Base-by-base conservation (phyloP, 1,284 basidiomycete species). In the Porogramme epimiltina region DNA sequence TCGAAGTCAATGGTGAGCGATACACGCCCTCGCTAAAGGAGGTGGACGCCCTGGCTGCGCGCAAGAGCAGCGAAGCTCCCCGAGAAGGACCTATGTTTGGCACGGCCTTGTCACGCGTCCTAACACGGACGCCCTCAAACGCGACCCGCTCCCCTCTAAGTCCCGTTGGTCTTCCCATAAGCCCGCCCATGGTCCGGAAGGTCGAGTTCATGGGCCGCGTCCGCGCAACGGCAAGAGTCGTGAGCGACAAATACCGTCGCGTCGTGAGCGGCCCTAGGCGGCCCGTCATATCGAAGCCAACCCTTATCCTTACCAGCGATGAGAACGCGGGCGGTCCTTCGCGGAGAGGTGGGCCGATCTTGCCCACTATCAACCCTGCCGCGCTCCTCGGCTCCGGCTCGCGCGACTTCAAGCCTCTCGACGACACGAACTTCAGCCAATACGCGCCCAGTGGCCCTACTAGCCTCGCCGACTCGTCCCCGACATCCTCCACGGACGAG, bases 151-250 rank as follows among this genome's bases (percentile, higher is more conserved):
- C 58, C 8, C 50, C 55, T 10, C 41, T 59, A 13, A 59, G 61
- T 34, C 56, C 61, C 3, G 38, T 52, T 2, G 59, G 60, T 18
- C 49, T 55, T 16, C 49, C 56, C 31, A 56, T 58, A 19, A 79
- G 74, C 51, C 77, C 82, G 22, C 78, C 75, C 10, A 73, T 84
- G 36, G 83, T 88, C 76, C 82, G 76, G 64, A 89, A 89, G 66
- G 74, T 71, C 22, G 84, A 87, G 61, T 89, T 89, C 63, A 60
- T 89, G 45, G 74, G 76, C 19, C 78, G 71, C 62, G 74, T 89
- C 40, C 78, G 72, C 59, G 72, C 80, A 42, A 84, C 84, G 8
- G 81, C 84, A 31, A 75, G 87, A 50, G 77, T 81, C 42, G 85
- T 88, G 52, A 88, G 87, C 70, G 72, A 70, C 41, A 56, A 65